Base-by-base conservation (phyloP, 352 stramenopile species). In the Globisporangium alternatum region DNA sequence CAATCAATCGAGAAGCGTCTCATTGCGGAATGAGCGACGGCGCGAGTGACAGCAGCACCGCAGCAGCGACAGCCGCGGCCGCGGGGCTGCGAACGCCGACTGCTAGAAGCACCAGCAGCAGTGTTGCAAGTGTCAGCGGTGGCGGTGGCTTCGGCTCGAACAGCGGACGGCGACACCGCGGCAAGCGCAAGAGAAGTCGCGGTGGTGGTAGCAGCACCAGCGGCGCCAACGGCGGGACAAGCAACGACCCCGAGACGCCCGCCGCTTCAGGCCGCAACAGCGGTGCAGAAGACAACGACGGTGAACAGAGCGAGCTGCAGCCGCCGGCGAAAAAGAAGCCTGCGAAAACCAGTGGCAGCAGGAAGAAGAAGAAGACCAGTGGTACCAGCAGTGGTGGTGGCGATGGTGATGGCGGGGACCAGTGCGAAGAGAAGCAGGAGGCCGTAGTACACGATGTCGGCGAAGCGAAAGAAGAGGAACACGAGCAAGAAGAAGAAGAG, bases 121-220 rank as follows among this genome's bases (percentile, higher is more conserved):
- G 35, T 48, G 43, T 17, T 21, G 17, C 5, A 21, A 48, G 39
- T n/a, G 15, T 12, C 5, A 45, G 43, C 15, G 56, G 37, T 17
- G 10, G 44, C 54, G 22, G 54, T 13, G 25, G 17, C 48, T 60
- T 28, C 28, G 41, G 12, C 5, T 62, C 56, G 48, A 65, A 19
- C n/a, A 41, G 58, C 35, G 25, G 65, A 64, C 54, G 55, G 39
- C 54, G 45, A 56, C 44, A 61, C 39, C 60, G 60, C 13, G 69
- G 76, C 33, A 84, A 82, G 25, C 74, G 75, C 51, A 83, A 81
- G 54, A 68, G 75, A 41, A 72, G 56, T 41, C 56, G 60, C 12
- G 68, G 45, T 37, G 60, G 21, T 44, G 43, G 43, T 10, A 48
- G 5, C 5, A 48, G 19, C 7, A 22, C 4, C 43, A 58, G 25